Conservation (phyloP, 2,329 filamentous ascomycete species). For the Teratosphaeria nubilosa region DNA sequence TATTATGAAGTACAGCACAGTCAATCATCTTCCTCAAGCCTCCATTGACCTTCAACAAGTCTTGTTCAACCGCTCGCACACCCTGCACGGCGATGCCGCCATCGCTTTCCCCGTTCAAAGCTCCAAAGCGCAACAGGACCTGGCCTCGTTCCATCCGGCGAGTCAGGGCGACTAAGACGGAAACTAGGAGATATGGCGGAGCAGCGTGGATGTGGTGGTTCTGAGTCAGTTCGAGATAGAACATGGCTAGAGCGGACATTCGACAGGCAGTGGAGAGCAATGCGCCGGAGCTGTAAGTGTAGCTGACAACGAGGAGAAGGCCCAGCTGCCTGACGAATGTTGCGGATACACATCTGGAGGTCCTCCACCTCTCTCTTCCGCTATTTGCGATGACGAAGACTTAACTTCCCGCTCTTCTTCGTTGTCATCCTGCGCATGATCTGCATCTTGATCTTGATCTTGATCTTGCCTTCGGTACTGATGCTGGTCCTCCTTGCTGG, state of each 20-base stretch:
- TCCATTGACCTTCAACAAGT: background rate
- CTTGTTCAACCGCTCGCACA: background rate
- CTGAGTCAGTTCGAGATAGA: background rate
- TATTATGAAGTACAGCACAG: background rate
- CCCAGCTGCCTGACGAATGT: background rate
- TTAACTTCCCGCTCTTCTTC: background rate
- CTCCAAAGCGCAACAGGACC: background rate
- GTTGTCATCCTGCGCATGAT: background rate
- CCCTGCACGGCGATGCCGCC: background rate
- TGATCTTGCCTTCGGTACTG: background rate
- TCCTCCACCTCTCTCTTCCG: background rate
- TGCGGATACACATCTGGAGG: background rate
- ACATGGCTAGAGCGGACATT: background rate
- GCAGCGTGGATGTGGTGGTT: background rate
- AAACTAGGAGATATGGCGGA: background rate
- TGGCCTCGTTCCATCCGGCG: background rate
- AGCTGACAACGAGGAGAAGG: background rate
- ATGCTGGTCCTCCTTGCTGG: background rate
- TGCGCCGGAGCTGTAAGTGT: background rate
- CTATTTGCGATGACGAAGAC: background rate
- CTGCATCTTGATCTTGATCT: background rate
- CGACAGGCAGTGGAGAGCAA: background rate
- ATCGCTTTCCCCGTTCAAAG: background rate
- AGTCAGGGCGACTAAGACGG: background rate
- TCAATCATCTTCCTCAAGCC: background rate